Evolutionary conservation across 371 early-diverging fungal species (phyloP).

Genomic region (Mucor sp.): DNA sequence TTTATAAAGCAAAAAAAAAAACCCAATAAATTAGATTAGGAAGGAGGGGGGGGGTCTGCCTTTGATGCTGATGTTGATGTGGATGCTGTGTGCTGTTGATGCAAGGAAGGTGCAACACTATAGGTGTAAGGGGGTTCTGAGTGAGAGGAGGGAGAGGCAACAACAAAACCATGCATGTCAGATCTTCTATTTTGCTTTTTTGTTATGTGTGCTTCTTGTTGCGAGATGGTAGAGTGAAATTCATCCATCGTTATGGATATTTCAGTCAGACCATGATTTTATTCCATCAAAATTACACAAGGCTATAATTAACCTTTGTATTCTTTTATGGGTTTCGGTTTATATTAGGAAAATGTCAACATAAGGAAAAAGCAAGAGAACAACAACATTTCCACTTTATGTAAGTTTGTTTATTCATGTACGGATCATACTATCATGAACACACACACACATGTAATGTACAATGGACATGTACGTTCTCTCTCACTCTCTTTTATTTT

Average conservation of each 20-base stretch:
- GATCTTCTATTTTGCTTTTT: slow-evolving; percentile 12
- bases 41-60: no score
- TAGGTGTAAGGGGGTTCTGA: slow-evolving; percentile 13
- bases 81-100: neutral
- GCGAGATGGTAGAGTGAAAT: no score
- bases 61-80: neutral
- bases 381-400: neutral
- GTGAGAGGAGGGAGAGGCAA: slow-evolving; percentile 4
- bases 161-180: slow-evolving; percentile 10
- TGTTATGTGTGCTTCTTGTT: neutral
- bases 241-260: neutral
- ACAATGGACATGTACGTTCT: neutral
- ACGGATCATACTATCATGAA: neutral
- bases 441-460: neutral
- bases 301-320: neutral
- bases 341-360: neutral
- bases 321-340: neutral
- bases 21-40: no score
- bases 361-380: neutral
- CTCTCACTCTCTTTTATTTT: neutral
- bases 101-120: neutral
- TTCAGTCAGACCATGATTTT: neutral
- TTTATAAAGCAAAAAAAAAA: slow-evolving; percentile 7
- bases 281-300: neutral
- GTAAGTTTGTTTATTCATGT: neutral